phyloP scores from a whole-genome alignment of 139 green algal genomes.

The Deuterostichococcus epilithicus region DNA sequence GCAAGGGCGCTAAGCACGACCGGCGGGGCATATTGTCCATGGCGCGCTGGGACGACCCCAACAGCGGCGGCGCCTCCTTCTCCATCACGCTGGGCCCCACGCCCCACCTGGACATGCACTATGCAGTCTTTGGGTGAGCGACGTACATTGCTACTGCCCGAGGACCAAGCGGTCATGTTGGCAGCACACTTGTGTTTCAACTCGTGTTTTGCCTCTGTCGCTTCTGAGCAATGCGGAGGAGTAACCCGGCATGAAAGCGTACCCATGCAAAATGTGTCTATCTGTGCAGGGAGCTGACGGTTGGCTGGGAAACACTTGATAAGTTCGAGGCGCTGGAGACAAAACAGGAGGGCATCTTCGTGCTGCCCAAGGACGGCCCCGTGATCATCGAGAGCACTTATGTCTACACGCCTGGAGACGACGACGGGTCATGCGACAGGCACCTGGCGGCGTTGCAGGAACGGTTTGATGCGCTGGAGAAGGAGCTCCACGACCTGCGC shows the following conservation, averaged over 20 bases:
- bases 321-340: conserved; percentile 71
- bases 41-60: conserved; percentile 63
- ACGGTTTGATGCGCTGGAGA: neutral
- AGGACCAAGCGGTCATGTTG: no score
- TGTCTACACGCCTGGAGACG: neutral
- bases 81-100: conserved; percentile 71
- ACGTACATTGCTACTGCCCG: neutral
- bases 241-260: neutral
- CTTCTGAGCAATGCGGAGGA: no score
- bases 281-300: conserved; percentile 59
- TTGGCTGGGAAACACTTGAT: conserved; percentile 68
- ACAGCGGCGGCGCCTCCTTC: conserved; percentile 58
- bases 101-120: conserved; percentile 61
- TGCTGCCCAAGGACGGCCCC: conserved; percentile 74
- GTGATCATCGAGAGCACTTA: neutral
- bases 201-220: neutral
- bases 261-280: neutral
- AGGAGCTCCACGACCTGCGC: neutral
- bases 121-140: conserved; percentile 67
- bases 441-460: neutral
- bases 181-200: neutral
- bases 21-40: conserved; percentile 62
- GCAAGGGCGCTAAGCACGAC: conserved; percentile 62
- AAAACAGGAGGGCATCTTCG: conserved; percentile 78
- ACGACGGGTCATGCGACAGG: neutral